Percentiles rank a stretch among this genome's conserved stretches.
These are phyloP conservation scores for Claviceps lovelessii DNA, from an alignment of 2,329 filamentous ascomycete species.

Conservation along the genomic window DNA sequence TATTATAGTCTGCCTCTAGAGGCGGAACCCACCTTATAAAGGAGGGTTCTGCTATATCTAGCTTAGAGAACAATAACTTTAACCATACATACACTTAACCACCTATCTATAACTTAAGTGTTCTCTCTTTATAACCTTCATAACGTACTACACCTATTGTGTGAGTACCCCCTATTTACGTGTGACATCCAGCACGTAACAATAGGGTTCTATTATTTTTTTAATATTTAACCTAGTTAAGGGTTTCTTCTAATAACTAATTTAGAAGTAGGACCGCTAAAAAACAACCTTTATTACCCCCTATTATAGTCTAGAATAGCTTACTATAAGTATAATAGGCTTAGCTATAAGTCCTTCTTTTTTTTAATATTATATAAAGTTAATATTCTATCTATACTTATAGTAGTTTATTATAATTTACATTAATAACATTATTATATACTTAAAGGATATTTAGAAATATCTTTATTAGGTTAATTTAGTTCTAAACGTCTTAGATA, in stretches of 20 bases:
- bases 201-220: not conserved
- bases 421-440: not conserved
- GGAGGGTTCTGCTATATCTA: too few species aligned
- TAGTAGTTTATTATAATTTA: not conserved
- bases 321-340: not conserved
- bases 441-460: not conserved
- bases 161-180: too few species aligned
- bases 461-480: not conserved
- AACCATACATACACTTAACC: too few species aligned
- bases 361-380: not conserved
- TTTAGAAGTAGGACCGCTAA: not conserved
- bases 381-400: not conserved
- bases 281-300: not conserved
- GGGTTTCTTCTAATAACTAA: not conserved
- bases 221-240: not conserved
- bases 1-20: too few species aligned
- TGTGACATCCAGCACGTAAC: too few species aligned
- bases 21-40: too few species aligned
- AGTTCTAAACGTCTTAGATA: not conserved
- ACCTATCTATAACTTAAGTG: too few species aligned
- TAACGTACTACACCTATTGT: too few species aligned
- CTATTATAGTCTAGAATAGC: not conserved
- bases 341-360: not conserved
- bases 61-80: too few species aligned
- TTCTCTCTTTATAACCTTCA: too few species aligned